Base-by-base conservation (phyloP, 73 alveolate genomes). In the Halteria grandinella region DNA sequence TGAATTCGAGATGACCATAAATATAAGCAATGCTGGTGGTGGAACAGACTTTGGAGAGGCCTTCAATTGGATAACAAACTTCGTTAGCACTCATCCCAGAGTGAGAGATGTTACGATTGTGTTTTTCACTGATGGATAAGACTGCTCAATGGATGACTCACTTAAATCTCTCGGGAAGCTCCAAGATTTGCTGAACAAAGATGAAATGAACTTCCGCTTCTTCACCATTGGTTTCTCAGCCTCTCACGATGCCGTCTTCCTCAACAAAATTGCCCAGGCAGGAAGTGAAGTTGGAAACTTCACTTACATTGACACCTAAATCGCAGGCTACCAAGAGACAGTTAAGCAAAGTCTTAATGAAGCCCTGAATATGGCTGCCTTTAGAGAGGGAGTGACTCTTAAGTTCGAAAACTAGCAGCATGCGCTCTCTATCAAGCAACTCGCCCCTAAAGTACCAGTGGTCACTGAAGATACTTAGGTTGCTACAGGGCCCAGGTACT, bases 281-380 rank as follows among this genome's bases (percentile, higher is more conserved):
- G 79, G 79, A 15, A n/a, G 66, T 24, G 79, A 64, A n/a, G 39
- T 43, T 18, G 79, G 79, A 64, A 64, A 64, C 33, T 64, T 64
- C 50, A 21, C 27, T 20, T 43, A 41, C 44, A 48, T 64, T 41
- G n/a, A n/a, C n/a, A n/a, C n/a, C n/a, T n/a, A n/a, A n/a, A n/a
- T n/a, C n/a, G 72, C 47, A 17, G 31, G 51, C 29, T 66, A 66
- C 33, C 12, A 45, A 27, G 80, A 45, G 7, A 18, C 21, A 1
- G 45, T 66, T 39, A 48, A 66, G 15, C 53, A 66, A 2, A 49
- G 59, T 20, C 43, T 70, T n/a, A n/a, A n/a, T n/a, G n/a, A n/a
- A n/a, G n/a, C n/a, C n/a, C n/a, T n/a, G n/a, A n/a, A n/a, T n/a
- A n/a, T n/a, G n/a, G n/a, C n/a, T n/a, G n/a, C n/a, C n/a, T n/a